Evolutionary conservation across 2,329 filamentous ascomycete species (phyloP).

Genomic region (Penicillium sp.): DNA sequence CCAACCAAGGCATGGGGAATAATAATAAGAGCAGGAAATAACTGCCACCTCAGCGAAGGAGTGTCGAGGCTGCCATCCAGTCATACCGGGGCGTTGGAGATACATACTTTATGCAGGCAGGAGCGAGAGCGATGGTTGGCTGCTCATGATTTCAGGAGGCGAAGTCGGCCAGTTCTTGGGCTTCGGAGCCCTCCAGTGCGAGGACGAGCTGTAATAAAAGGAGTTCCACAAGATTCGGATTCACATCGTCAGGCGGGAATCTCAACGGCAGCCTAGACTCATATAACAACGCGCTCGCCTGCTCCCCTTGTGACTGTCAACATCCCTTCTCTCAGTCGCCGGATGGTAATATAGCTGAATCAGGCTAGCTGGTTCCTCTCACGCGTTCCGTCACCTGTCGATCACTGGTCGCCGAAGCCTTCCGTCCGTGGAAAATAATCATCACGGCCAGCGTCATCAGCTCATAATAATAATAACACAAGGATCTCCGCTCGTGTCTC

Average conservation of each 20-base stretch:
- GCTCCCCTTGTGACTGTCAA: not conserved
- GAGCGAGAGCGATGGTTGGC: slow-evolving; percentile 24
- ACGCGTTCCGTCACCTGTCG: slow-evolving; percentile 27
- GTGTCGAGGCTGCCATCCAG: slow-evolving; percentile 3
- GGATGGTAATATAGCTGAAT: slow-evolving; percentile 34
- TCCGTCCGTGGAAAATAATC: slow-evolving; percentile 28
- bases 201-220: slow-evolving; percentile 11
- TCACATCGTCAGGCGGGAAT: slow-evolving; percentile 4
- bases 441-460: slow-evolving; percentile 19
- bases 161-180: slow-evolving; percentile 22
- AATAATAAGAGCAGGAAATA: slow-evolving; percentile 9
- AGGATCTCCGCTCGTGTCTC: not conserved
- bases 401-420: slow-evolving; percentile 29
- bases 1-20: slow-evolving; percentile 16
- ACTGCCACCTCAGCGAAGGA: slow-evolving; percentile 15
- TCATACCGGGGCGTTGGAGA: slow-evolving; percentile 13
- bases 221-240: slow-evolving; percentile 22
- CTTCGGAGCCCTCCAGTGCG: slow-evolving; percentile 4
- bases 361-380: slow-evolving; percentile 30
- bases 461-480: slow-evolving; percentile 17
- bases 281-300: not conserved
- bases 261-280: slow-evolving; percentile 6
- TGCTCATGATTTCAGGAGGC: slow-evolving; percentile 27
- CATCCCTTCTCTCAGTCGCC: not conserved
- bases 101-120: slow-evolving; percentile 20